Base-by-base conservation (phyloP, 2,329 filamentous ascomycete genomes). In the Gremmenia infestans region DNA sequence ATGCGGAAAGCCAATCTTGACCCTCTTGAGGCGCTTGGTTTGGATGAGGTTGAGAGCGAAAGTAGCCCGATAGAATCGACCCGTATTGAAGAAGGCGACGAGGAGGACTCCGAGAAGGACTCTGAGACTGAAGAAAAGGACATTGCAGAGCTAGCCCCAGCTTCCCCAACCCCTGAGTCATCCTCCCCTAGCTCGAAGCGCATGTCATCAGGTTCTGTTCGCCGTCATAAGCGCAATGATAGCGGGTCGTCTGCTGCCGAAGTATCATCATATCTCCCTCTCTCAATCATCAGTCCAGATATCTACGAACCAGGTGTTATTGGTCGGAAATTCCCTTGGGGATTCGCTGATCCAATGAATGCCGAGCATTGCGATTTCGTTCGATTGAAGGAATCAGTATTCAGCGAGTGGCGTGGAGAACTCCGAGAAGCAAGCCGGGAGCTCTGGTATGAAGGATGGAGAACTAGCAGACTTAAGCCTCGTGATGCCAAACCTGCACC, bases 361-460 rank as follows among this genome's bases (percentile, higher is more conserved):
- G 80, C 86, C 32, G 83, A 89, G 65, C 94, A 99, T 74, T 99
- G 94, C 74, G 94, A 99, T 73, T 99, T 97, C 72, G 78, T 88
- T 54, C 87, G 87, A 60, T 81, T 99, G 63, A 94, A 94, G 74
- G 92, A 97, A 57, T 86, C 88, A 7, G 89, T 99, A 35, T 99
- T 99, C 72, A 85, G 79, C 62, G 93, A 97, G 68, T 99, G 94
- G 94, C 87, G 93, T 50, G 82, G 82, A 45, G 94, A 99, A 70
- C 78, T 99, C 58, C 87, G 93, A 58, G 91, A 96, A 72, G 88
- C 91, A 52, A 96, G 91, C 71, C 83, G 91, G 54, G 91, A 96
- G 69, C 82, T 91, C 65, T 97, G 91, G 90, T 97, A 97, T 67
- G 93, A 97, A 73, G 86, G 89, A 66, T 97, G 93, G 94, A 85